phyloP scores from a whole-genome alignment of 2,329 filamentous ascomycete genomes.

The Cercospora sp. region DNA sequence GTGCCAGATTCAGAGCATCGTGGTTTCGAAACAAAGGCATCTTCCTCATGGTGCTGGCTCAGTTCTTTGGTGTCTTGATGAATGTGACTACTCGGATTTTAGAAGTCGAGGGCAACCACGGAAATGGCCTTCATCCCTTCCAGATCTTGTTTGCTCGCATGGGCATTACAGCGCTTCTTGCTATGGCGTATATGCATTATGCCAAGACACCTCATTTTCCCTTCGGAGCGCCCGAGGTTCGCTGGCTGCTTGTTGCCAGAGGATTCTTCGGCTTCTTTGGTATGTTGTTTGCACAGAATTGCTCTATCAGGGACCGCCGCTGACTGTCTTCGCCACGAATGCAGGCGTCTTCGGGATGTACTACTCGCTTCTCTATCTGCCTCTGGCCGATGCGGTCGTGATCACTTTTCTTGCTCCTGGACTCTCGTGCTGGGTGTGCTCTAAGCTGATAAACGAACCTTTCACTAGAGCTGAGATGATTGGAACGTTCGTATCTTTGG shows the following conservation, averaged over 20 bases:
- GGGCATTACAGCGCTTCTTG: slow-evolving; percentile 67
- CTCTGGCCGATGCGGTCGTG: slow-evolving; percentile 83
- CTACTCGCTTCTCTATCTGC: slow-evolving; percentile 73
- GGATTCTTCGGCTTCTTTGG: slow-evolving; percentile 71
- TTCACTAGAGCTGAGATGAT: slow-evolving; percentile 77
- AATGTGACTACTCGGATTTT: slow-evolving; percentile 76
- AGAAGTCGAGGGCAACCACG: slow-evolving; percentile 66
- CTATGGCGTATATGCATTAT: slow-evolving; percentile 69
- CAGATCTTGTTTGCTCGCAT: slow-evolving; percentile 82
- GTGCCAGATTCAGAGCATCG: slow-evolving; percentile 38
- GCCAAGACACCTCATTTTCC: slow-evolving; percentile 67
- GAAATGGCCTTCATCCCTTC: slow-evolving; percentile 74
- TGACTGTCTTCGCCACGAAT: background rate
- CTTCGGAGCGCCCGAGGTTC: slow-evolving; percentile 66
- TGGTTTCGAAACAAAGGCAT: slow-evolving; percentile 72
- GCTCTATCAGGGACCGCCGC: background rate
- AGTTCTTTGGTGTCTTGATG: slow-evolving; percentile 83
- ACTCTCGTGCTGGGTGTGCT: slow-evolving; percentile 77
- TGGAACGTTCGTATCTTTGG: slow-evolving; percentile 70
- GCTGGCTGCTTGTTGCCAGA: slow-evolving; percentile 66
- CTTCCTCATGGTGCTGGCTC: slow-evolving; percentile 69
- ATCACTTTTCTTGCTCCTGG: slow-evolving; percentile 84
- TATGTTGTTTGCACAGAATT: background rate
- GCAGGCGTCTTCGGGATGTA: slow-evolving; percentile 71
- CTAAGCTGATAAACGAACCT: slow-evolving; percentile 70